These are phyloP conservation scores for Oryza rufipogon DNA, from an alignment of 176 grass and related monocot species.

Conservation along the genomic window DNA sequence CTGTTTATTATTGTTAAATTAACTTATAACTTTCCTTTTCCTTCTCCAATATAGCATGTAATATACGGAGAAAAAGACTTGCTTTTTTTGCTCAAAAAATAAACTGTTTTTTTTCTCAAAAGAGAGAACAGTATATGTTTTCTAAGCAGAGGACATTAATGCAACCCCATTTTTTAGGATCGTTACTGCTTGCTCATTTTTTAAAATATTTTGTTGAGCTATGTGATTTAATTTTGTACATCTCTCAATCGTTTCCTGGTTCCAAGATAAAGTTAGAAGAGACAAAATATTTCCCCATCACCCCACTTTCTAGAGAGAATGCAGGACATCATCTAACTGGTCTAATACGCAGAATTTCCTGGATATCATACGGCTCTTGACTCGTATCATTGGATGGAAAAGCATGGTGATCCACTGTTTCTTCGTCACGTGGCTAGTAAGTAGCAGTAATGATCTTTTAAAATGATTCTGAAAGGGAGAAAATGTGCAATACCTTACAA, in stretches of 20 bases:
- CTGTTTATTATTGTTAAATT: neutral
- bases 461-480: neutral
- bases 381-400: conserved; percentile 79
- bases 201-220: conserved; percentile 9
- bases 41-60: neutral
- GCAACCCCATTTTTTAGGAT: neutral
- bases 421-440: conserved; percentile 93
- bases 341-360: conserved; percentile 77
- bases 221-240: neutral
- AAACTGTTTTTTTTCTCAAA: neutral
- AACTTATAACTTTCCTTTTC: neutral
- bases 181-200: neutral
- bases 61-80: neutral
- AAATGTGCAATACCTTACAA: neutral
- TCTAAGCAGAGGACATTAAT: neutral
- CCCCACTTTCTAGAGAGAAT: conserved; percentile 19
- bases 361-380: conserved; percentile 92
- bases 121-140: neutral
- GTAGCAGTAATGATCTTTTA: conserved; percentile 20
- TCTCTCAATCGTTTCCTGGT: conserved; percentile 14
- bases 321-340: conserved; percentile 29
- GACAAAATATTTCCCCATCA: conserved; percentile 6
- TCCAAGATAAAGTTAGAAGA: neutral
- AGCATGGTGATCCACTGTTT: conserved; percentile 86
- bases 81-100: neutral